These are phyloP conservation scores for Fraxinus albicans DNA, from an alignment of 305 asterid species.

Conservation along the genomic window DNA sequence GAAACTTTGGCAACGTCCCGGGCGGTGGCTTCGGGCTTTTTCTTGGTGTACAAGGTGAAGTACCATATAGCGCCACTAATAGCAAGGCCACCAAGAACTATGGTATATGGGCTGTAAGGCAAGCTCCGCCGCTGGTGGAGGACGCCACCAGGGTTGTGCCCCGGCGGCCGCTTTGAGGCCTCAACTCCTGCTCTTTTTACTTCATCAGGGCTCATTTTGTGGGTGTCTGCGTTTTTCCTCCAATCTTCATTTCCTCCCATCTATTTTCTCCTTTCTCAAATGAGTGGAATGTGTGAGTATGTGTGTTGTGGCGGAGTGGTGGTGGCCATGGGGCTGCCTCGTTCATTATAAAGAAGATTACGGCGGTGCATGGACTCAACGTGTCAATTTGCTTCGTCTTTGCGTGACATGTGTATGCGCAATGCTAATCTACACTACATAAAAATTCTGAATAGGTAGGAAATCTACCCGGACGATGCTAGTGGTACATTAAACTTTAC, in stretches of 20 bases:
- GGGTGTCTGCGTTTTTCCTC: slow-evolving; percentile 68
- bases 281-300: neutral
- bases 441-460: too few relatives aligned
- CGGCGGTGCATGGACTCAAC: neutral
- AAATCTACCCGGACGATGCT: too few relatives aligned
- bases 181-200: slow-evolving; percentile 48
- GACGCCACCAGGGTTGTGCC: slow-evolving; percentile 34
- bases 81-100: slow-evolving; percentile 46
- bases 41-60: slow-evolving; percentile 43
- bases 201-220: slow-evolving; percentile 64
- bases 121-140: slow-evolving; percentile 40
- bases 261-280: neutral
- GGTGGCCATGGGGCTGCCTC: neutral
- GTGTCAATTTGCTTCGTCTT: neutral
- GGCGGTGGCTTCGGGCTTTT: slow-evolving; percentile 41
- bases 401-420: neutral
- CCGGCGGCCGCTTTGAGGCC: slow-evolving; percentile 44
- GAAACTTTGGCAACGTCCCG: slow-evolving; percentile 45
- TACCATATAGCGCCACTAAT: slow-evolving; percentile 47
- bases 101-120: slow-evolving; percentile 44
- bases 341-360: neutral
- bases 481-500: too few relatives aligned
- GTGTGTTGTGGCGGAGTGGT: neutral
- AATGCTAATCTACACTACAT: neutral
- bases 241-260: slow-evolving; percentile 46